phyloP scores from a whole-genome alignment of 192 early-diverging fungal genomes.

The Chytriomyces sp. region DNA sequence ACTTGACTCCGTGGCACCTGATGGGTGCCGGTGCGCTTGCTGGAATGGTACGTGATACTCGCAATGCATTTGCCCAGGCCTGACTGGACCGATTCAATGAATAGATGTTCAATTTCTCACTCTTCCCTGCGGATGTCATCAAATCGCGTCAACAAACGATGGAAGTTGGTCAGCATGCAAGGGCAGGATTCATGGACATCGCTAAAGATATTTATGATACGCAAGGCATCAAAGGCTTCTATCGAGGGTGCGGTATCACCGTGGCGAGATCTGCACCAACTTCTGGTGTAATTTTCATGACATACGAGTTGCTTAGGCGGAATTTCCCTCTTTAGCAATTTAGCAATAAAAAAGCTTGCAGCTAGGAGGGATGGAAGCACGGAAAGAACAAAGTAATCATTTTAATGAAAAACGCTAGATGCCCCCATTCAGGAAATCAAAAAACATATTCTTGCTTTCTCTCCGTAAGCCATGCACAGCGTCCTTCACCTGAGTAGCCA shows the following conservation, averaged over 20 bases:
- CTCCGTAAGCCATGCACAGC: background rate
- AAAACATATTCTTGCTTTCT: conserved; percentile 25
- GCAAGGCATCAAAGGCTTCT: conserved; percentile 84
- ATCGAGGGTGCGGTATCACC: conserved; percentile 93
- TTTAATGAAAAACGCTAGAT: conserved; percentile 1
- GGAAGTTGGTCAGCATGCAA: conserved; percentile 16
- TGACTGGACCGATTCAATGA: background rate
- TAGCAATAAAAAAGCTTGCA: too few relatives aligned
- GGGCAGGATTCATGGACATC: conserved; percentile 62
- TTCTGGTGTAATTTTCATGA: conserved; percentile 95
- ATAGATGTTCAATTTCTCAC: conserved; percentile 44
- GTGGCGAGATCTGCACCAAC: conserved; percentile 85
- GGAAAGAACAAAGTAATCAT: background rate
- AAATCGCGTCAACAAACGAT: conserved; percentile 91
- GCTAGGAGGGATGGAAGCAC: too few relatives aligned
- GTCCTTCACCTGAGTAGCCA: conserved; percentile 26
- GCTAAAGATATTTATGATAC: conserved; percentile 69
- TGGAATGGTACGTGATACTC: conserved; percentile 84
- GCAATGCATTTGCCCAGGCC: background rate
- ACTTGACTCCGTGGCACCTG: conserved; percentile 71
- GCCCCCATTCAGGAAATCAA: conserved; percentile 25
- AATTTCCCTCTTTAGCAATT: conserved; percentile 11
- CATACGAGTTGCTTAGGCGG: conserved; percentile 62
- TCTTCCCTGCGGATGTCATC: conserved; percentile 93
- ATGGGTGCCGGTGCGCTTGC: conserved; percentile 88